phyloP scores from a whole-genome alignment of 2,329 filamentous ascomycete species.

The Lecanicillium sp. region DNA sequence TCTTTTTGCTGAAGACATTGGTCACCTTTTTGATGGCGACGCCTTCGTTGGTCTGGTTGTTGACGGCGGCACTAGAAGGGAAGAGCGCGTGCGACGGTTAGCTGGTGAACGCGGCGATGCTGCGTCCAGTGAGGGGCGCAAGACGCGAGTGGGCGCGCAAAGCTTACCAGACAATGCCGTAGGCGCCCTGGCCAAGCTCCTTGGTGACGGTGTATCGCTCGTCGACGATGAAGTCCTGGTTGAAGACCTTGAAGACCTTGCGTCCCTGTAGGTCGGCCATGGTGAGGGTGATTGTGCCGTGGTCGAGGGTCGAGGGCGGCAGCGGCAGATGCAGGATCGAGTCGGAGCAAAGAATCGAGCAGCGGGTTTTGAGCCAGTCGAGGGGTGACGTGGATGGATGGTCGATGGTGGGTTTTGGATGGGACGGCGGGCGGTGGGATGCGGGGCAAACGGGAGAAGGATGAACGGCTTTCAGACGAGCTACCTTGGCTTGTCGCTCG shows the following conservation, averaged over 20 bases:
- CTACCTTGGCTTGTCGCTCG: background rate
- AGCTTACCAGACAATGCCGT: constrained; percentile 91
- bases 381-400: constrained; percentile 4
- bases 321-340: no score
- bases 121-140: background rate
- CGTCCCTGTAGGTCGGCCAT: constrained; percentile 45
- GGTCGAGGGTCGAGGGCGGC: constrained; percentile 7
- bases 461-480: background rate
- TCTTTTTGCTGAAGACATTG: constrained; percentile 99
- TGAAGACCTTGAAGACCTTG: constrained; percentile 99
- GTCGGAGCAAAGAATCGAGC: background rate
- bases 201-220: constrained; percentile 98
- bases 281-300: constrained; percentile 12
- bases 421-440: constrained; percentile 3
- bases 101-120: background rate
- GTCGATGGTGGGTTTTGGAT: constrained; percentile 9
- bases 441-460: background rate
- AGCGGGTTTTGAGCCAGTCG: no score
- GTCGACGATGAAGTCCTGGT: constrained; percentile 98
- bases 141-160: constrained; percentile 1
- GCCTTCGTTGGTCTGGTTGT: constrained; percentile 82
- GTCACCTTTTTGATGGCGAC: constrained; percentile 99
- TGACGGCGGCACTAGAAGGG: constrained; percentile 71
- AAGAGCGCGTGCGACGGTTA: constrained; percentile 3
- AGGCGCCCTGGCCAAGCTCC: constrained; percentile 95